phyloP scores from a whole-genome alignment of 2,329 filamentous ascomycete genomes.

The Ceratocystis cacaofunesta region DNA sequence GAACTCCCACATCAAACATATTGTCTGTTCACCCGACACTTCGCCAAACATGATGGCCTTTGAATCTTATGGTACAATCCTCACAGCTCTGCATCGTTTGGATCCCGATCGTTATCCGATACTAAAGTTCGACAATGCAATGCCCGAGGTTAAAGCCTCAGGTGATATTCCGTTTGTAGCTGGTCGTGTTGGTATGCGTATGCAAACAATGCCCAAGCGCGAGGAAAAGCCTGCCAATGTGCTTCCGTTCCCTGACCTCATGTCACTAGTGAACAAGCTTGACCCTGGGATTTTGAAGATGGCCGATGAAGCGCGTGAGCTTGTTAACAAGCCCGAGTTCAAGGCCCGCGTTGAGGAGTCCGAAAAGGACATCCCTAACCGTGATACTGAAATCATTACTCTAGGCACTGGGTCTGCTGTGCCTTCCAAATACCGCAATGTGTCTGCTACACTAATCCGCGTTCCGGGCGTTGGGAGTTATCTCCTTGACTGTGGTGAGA shows the following conservation, averaged over 20 bases:
- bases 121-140: constrained; percentile 48
- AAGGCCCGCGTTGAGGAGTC: constrained; percentile 34
- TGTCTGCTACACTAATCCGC: constrained; percentile 72
- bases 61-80: constrained; percentile 49
- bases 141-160: constrained; percentile 17
- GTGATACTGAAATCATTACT: constrained; percentile 68
- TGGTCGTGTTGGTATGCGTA: constrained; percentile 31
- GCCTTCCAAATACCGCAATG: constrained; percentile 89
- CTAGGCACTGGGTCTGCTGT: constrained; percentile 82
- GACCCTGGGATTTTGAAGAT: constrained; percentile 34
- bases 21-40: constrained; percentile 59
- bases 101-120: constrained; percentile 60
- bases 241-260: constrained; percentile 32
- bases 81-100: constrained; percentile 54
- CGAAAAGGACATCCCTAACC: constrained; percentile 52
- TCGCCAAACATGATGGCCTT: constrained; percentile 63
- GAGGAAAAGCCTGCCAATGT: constrained; percentile 33
- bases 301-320: constrained; percentile 33
- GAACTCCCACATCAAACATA: constrained; percentile 49
- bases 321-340: constrained; percentile 32
- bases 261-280: constrained; percentile 31
- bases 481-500: constrained; percentile 82
- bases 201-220: constrained; percentile 34
- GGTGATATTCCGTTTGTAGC: constrained; percentile 24
- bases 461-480: constrained; percentile 80